A percentile compares a stretch with the other conserved stretches of the same genome.
Evolutionary conservation across 306 rosid genomes (phyloP).

Genomic region (Rubus parviflorus): DNA sequence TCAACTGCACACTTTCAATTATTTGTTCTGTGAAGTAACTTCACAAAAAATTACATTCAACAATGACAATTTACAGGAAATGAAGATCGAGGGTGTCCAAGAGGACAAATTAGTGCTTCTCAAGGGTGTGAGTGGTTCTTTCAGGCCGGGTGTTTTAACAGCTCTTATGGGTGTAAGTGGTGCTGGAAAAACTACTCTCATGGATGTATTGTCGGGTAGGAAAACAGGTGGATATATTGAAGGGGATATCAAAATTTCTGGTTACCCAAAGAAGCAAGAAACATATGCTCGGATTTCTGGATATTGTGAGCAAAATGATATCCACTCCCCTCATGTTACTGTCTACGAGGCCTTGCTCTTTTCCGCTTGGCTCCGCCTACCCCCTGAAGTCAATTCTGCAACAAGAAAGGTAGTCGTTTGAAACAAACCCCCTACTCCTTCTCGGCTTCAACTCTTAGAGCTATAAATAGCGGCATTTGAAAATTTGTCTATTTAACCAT

Average conservation of each 20-base stretch:
- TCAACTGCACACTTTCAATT: neutral
- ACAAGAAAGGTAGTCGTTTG: slow-evolving; percentile 40
- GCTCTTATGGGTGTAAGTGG: slow-evolving; percentile 97
- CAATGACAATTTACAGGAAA: slow-evolving; percentile 47
- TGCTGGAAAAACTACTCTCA: slow-evolving; percentile 91
- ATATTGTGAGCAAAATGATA: slow-evolving; percentile 91
- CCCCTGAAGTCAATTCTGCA: slow-evolving; percentile 37
- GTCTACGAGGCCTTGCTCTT: slow-evolving; percentile 66
- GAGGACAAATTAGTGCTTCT: slow-evolving; percentile 77
- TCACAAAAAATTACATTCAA: neutral
- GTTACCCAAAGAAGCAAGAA: slow-evolving; percentile 85
- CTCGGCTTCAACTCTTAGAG: too few relatives aligned
- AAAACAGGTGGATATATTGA: slow-evolving; percentile 86
- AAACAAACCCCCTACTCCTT: too few relatives aligned
- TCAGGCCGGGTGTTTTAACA: slow-evolving; percentile 90
- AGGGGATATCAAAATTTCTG: slow-evolving; percentile 69
- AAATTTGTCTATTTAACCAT: too few relatives aligned
- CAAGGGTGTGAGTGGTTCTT: slow-evolving; percentile 76
- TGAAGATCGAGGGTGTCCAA: slow-evolving; percentile 54
- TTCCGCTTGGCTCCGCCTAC: slow-evolving; percentile 77
- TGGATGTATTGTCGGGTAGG: slow-evolving; percentile 93
- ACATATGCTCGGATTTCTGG: slow-evolving; percentile 91
- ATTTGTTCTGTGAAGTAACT: neutral
- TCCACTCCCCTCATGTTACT: slow-evolving; percentile 78
- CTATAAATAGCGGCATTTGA: too few relatives aligned